Conservation (phyloP, 169 alveolate species). For the Babesia gibsoni region DNA sequence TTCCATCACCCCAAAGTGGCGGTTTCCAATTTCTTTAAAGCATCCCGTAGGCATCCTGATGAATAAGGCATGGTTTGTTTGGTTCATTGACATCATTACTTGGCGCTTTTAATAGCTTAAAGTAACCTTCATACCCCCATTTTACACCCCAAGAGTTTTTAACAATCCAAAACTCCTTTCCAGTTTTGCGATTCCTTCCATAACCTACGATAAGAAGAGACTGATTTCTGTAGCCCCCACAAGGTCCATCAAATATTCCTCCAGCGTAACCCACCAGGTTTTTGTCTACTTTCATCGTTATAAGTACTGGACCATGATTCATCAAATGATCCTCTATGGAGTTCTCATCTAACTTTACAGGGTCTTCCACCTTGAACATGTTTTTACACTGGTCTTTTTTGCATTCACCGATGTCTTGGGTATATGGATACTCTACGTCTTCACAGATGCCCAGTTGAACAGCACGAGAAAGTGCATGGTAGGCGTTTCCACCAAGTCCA, state of each 20-base stretch:
- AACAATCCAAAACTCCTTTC: constrained; percentile 69
- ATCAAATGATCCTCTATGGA: constrained; percentile 55
- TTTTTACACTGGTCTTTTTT: constrained; percentile 17
- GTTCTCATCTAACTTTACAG: neutral
- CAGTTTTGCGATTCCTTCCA: constrained; percentile 53
- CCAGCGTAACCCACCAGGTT: constrained; percentile 77
- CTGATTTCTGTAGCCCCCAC: constrained; percentile 63
- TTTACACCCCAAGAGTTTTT: constrained; percentile 80
- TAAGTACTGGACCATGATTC: constrained; percentile 77
- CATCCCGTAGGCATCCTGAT: neutral
- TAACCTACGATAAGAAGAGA: constrained; percentile 79
- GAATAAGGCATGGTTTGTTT: neutral
- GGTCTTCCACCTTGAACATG: constrained; percentile 6
- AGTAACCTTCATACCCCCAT: constrained; percentile 81
- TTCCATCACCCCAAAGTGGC: too few relatives aligned
- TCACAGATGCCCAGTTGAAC: constrained; percentile 63
- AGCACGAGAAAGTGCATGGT: constrained; percentile 73
- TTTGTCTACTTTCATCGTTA: constrained; percentile 81
- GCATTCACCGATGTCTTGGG: constrained; percentile 52
- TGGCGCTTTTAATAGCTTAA: constrained; percentile 40
- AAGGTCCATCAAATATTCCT: constrained; percentile 70
- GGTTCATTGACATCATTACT: neutral
- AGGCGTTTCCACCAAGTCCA: constrained; percentile 82
- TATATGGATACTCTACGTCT: constrained; percentile 75
- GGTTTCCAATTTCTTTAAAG: too few relatives aligned